phyloP scores from a whole-genome alignment of 2,329 filamentous ascomycete genomes.

The Rutstroemia sp. region DNA sequence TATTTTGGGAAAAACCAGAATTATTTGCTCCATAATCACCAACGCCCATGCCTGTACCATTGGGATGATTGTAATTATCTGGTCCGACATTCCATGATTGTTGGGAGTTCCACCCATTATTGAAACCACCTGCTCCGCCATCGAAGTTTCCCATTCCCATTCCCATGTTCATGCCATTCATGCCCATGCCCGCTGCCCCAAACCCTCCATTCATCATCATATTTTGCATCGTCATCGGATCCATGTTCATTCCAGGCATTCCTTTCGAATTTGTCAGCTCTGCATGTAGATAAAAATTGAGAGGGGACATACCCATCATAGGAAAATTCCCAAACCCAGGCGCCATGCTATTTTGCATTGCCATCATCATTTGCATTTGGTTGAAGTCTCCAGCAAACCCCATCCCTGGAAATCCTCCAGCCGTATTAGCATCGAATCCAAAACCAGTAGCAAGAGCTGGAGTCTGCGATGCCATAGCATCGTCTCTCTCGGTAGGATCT shows the following conservation, averaged over 20 bases:
- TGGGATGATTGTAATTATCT: conserved; percentile 86
- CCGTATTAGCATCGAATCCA: conserved; percentile 35
- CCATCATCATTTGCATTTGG: conserved; percentile 74
- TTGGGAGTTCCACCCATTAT: conserved; percentile 75
- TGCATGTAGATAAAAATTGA: not conserved
- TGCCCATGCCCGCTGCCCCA: conserved; percentile 67
- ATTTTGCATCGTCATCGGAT: conserved; percentile 67
- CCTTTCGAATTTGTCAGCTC: conserved; percentile 12
- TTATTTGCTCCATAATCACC: conserved; percentile 77
- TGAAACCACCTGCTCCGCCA: conserved; percentile 56
- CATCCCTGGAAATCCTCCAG: conserved; percentile 36
- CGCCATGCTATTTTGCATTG: conserved; percentile 63
- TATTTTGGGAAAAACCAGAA: conserved; percentile 54
- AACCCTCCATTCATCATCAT: conserved; percentile 76
- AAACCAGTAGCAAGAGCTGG: conserved; percentile 30
- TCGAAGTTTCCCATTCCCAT: conserved; percentile 59
- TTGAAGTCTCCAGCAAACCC: conserved; percentile 54
- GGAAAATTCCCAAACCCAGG: conserved; percentile 52
- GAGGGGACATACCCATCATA: conserved; percentile 78
- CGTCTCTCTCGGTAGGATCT: conserved; percentile 11
- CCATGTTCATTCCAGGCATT: conserved; percentile 81
- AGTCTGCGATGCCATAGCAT: conserved; percentile 13
- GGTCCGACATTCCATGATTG: conserved; percentile 76
- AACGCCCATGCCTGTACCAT: conserved; percentile 69
- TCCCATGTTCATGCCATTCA: conserved; percentile 75